Percentiles rank a stretch among this genome's conserved stretches.
phyloP scores from a whole-genome alignment of 2,329 filamentous ascomycete species.

The Trichoderma sp. region DNA sequence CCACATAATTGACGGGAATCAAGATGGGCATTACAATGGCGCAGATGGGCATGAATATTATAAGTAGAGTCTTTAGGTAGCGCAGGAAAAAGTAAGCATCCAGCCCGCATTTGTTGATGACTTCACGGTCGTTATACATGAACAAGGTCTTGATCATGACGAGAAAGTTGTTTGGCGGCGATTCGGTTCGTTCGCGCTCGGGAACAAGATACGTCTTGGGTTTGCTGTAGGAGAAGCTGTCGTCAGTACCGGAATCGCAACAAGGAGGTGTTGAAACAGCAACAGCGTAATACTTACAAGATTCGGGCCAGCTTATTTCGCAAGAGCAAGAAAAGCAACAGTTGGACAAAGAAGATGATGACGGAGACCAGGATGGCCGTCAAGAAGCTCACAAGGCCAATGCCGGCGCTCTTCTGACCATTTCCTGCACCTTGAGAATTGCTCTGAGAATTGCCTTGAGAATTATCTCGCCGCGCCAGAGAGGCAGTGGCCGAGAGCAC shows the following conservation, averaged over 20 bases:
- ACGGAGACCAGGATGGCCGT: constrained; percentile 67
- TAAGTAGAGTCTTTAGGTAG: constrained; percentile 75
- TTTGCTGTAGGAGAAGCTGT: constrained; percentile 55
- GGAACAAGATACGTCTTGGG: constrained; percentile 85
- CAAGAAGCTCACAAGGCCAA: constrained; percentile 55
- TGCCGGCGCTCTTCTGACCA: constrained; percentile 39
- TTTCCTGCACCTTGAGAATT: constrained; percentile 3
- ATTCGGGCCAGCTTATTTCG: constrained; percentile 80
- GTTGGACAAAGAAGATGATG: constrained; percentile 64
- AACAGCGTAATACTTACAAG: constrained; percentile 61
- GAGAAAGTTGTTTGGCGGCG: constrained; percentile 64
- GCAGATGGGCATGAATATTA: constrained; percentile 88
- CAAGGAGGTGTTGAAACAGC: too few species aligned
- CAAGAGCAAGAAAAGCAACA: constrained; percentile 74
- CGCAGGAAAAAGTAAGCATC: constrained; percentile 98
- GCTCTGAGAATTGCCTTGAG: background rate
- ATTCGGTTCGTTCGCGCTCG: constrained; percentile 78
- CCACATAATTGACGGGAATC: constrained; percentile 79
- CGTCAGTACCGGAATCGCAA: background rate
- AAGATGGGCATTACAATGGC: constrained; percentile 80
- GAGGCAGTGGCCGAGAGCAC: constrained; percentile 4
- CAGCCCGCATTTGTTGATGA: constrained; percentile 93
- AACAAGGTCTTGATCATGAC: constrained; percentile 63
- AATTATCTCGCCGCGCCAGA: constrained; percentile 21
- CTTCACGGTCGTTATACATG: constrained; percentile 72